Percentiles rank a stretch among this genome's conserved stretches.
Conservation (phyloP, 2,329 filamentous ascomycete genomes). For the Septoria linicola region DNA sequence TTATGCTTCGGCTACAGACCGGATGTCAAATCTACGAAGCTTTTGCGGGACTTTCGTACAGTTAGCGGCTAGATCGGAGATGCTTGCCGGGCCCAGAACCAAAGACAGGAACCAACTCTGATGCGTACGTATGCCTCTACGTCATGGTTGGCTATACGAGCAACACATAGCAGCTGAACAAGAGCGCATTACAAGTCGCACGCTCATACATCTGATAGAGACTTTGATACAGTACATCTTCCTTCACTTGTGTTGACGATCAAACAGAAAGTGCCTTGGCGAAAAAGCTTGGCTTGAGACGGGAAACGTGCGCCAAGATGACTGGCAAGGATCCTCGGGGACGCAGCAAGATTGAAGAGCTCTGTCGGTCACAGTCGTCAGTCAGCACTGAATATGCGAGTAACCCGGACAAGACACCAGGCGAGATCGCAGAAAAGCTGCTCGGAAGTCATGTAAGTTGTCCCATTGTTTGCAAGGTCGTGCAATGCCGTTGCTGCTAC, state of each 20-base stretch:
- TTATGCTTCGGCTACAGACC: too few species aligned
- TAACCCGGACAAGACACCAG: slow-evolving; percentile 28
- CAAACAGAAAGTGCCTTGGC: slow-evolving; percentile 5
- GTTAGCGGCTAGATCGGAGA: background rate
- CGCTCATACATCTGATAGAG: background rate
- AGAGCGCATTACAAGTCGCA: background rate
- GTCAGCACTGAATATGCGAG: slow-evolving; percentile 31
- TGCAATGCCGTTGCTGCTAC: too few species aligned
- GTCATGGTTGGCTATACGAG: slow-evolving; percentile 6
- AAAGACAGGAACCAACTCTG: background rate
- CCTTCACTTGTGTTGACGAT: slow-evolving; percentile 5
- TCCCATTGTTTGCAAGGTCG: background rate
- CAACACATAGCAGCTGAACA: background rate
- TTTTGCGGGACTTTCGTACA: background rate
- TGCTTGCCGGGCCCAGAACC: background rate
- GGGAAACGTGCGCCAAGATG: background rate
- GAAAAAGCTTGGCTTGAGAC: slow-evolving; percentile 16
- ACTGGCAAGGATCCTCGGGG: slow-evolving; percentile 16
- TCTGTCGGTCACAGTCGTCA: slow-evolving; percentile 27
- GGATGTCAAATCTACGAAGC: too few species aligned
- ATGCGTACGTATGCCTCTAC: slow-evolving; percentile 15
- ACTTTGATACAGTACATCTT: background rate
- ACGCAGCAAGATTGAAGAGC: slow-evolving; percentile 25
- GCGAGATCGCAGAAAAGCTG: slow-evolving; percentile 30
- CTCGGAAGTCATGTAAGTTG: slow-evolving; percentile 28